A percentile compares a stretch with the other conserved stretches of the same genome.
Evolutionary conservation across 2,329 filamentous ascomycete genomes (phyloP).

Genomic region (Xylariaceae sp.): DNA sequence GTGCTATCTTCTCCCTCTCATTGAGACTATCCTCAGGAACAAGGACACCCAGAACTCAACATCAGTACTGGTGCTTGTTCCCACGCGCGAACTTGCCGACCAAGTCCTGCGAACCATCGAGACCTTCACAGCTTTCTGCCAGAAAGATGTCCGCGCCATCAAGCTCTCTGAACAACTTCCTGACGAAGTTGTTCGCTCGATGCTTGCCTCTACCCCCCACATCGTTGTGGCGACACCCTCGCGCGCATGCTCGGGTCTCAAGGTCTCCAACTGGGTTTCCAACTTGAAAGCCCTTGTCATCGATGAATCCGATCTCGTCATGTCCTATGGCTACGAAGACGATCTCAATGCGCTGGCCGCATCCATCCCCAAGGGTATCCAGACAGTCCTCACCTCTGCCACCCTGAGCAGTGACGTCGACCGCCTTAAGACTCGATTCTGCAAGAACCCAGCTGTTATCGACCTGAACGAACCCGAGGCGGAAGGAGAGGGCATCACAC

Average conservation of each 20-base stretch:
- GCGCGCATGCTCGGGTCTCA: conserved; percentile 73
- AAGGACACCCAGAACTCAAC: conserved; percentile 61
- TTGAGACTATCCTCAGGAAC: conserved; percentile 75
- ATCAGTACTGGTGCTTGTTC: conserved; percentile 82
- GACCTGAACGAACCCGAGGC: conserved; percentile 79
- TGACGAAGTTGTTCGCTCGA: conserved; percentile 78
- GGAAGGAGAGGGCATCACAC: conserved; percentile 69
- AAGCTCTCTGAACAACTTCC: conserved; percentile 90
- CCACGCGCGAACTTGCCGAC: conserved; percentile 87
- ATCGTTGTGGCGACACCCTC: conserved; percentile 87
- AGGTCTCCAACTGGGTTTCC: conserved; percentile 64
- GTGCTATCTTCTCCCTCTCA: conserved; percentile 69
- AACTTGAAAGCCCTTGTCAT: conserved; percentile 75
- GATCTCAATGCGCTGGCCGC: conserved; percentile 77
- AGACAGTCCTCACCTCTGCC: conserved; percentile 90
- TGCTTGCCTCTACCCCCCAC: conserved; percentile 81
- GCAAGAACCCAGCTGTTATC: conserved; percentile 70
- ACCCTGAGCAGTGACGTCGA: conserved; percentile 87
- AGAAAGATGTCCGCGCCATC: conserved; percentile 73
- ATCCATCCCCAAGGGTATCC: conserved; percentile 74
- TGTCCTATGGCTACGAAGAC: conserved; percentile 91
- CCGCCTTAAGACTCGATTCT: conserved; percentile 78
- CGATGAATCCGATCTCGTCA: conserved; percentile 88
- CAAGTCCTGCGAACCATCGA: conserved; percentile 79
- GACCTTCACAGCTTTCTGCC: conserved; percentile 73